Base-by-base conservation (phyloP, 2,329 filamentous ascomycete species). In the Davidsoniella virescens region DNA sequence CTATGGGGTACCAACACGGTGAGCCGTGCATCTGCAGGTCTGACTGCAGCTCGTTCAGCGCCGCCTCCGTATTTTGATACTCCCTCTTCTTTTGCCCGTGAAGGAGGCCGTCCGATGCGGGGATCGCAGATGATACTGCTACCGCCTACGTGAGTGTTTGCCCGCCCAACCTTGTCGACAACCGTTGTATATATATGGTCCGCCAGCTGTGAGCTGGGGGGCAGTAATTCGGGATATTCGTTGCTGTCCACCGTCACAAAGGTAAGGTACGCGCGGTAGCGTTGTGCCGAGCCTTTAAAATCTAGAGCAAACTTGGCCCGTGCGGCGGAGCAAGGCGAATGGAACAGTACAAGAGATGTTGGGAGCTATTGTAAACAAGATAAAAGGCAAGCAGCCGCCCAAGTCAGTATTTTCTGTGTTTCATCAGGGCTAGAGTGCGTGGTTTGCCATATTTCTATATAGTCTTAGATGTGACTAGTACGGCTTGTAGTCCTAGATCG, bases 231-330 rank as follows among this genome's bases (percentile, higher is more conserved):
- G 3, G 61, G 63, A 54, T 73, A 73, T 53, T 72, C 68, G 26
- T 56, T 52, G 0, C 62, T 60, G 51, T 73, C 68, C 2, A 72
- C 65, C 1, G 67, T 71, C 3, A 70, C 65, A 53, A 74, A 73
- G 50, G 59, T 61, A 10, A 74, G 62, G 51, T 70, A 72, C 10
- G 72, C 68, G 49, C 59, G 55, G 57, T 69, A 71, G 54, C 64
- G 65, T 52, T 65, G 66, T 1, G 71, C 70, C 1, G 71, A 56
- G 3, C 64, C 61, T 14, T 61, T 59, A 45, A 73, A 61, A 5
- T 60, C 56, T 1, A 56, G 43, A 4, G 62, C 57, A 56, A 51
- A 44, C 37, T 18, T 42, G 5, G 36, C 25, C 4, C 23, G 36
- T 17, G 44, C 20, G 18, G 20, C 20, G 20, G 44, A 18, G 14